These are phyloP conservation scores for Neurospora sp. DNA, from an alignment of 495 filamentous ascomycete species.

Conservation along the genomic window DNA sequence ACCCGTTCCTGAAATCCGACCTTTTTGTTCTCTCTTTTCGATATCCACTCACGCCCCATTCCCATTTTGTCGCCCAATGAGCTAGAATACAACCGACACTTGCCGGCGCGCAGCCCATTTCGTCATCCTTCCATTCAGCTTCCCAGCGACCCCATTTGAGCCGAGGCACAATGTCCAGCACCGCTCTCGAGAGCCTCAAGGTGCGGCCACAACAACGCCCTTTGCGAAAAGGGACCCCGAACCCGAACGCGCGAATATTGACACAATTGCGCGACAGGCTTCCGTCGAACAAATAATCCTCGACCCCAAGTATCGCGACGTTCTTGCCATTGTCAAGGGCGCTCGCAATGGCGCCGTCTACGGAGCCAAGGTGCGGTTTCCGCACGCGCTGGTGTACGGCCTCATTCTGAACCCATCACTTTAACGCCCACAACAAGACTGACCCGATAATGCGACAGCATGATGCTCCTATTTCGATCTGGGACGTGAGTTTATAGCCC, in stretches of 20 bases:
- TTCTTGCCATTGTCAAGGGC: slow-evolving; percentile 76
- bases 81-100: not conserved
- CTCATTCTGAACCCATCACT: slow-evolving; percentile 46
- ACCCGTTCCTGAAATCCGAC: not conserved
- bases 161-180: slow-evolving; percentile 27
- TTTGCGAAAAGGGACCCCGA: not conserved
- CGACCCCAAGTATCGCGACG: slow-evolving; percentile 70
- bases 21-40: not conserved
- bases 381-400: slow-evolving; percentile 83
- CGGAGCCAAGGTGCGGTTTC: slow-evolving; percentile 95
- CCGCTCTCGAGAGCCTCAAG: slow-evolving; percentile 24
- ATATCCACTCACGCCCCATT: not conserved
- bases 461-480: slow-evolving; percentile 89
- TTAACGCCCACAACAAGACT: slow-evolving; percentile 18
- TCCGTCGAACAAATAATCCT: slow-evolving; percentile 61
- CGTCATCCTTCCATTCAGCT: not conserved
- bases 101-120: not conserved
- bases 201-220: slow-evolving; percentile 11
- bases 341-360: slow-evolving; percentile 96
- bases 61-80: not conserved
- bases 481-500: slow-evolving; percentile 50
- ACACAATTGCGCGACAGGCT: slow-evolving; percentile 19
- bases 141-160: slow-evolving; percentile 3
- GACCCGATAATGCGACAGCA: slow-evolving; percentile 37
- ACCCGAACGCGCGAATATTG: not conserved